These are phyloP conservation scores for Xerocomellus chrysenteron DNA, from an alignment of 768 basidiomycete genomes.

Conservation along the genomic window DNA sequence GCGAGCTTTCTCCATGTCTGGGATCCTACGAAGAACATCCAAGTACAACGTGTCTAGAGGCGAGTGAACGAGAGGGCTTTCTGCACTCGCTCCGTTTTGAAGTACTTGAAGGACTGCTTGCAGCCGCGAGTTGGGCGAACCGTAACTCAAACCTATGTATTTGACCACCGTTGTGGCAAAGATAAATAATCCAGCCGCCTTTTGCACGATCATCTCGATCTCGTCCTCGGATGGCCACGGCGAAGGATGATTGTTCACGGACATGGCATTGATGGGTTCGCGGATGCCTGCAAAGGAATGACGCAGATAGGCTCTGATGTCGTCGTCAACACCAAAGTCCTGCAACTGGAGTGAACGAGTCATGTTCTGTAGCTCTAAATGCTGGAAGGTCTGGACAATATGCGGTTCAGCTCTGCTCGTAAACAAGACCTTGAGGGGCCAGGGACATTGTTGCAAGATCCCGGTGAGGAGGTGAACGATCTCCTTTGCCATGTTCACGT, in stretches of 20 bases:
- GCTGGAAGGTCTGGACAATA: slow-evolving; percentile 21
- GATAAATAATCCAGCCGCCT: slow-evolving; percentile 28
- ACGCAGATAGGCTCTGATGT: slow-evolving; percentile 23
- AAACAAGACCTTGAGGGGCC: slow-evolving; percentile 27
- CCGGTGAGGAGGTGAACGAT: slow-evolving; percentile 24
- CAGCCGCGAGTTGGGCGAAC: slow-evolving; percentile 10
- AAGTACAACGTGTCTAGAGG: slow-evolving; percentile 16
- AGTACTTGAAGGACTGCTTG: slow-evolving; percentile 10
- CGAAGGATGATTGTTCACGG: not conserved
- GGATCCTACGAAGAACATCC: slow-evolving; percentile 12
- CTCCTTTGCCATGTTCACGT: slow-evolving; percentile 20
- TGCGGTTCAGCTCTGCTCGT: slow-evolving; percentile 22
- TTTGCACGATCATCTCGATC: slow-evolving; percentile 17
- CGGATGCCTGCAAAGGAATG: slow-evolving; percentile 20
- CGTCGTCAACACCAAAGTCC: slow-evolving; percentile 23
- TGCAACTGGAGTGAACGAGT: slow-evolving; percentile 13
- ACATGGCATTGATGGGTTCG: not conserved
- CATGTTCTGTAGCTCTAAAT: slow-evolving; percentile 9
- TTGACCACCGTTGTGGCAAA: slow-evolving; percentile 30
- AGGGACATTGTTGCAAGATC: slow-evolving; percentile 11
- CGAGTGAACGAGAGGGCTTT: slow-evolving; percentile 10
- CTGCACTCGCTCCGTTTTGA: not conserved
- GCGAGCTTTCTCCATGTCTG: slow-evolving; percentile 9
- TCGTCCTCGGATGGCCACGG: slow-evolving; percentile 26
- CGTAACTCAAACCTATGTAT: slow-evolving; percentile 16